Percentiles rank a stretch among this genome's conserved stretches.
Evolutionary conservation across 73 alveolate genomes (phyloP).

Genomic region (Paramecium pentaurelia): DNA sequence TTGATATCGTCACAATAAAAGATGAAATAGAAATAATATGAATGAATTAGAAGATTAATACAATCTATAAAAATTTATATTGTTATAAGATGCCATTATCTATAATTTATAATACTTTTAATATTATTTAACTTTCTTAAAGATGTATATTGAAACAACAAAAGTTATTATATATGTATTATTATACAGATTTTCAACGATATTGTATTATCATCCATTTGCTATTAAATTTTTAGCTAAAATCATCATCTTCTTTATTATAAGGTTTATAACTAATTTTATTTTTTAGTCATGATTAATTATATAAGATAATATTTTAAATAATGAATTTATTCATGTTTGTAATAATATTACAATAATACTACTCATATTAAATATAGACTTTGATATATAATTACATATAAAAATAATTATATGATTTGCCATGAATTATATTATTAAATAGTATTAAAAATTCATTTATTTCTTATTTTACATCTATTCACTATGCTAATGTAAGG

Average conservation of each 20-base stretch:
- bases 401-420: neutral
- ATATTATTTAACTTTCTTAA: neutral
- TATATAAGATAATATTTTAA: neutral
- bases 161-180: neutral
- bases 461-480: neutral
- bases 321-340: neutral
- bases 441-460: neutral
- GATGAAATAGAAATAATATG: neutral
- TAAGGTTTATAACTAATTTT: no score
- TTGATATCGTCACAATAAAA: neutral
- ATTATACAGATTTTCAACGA: conserved; percentile 44
- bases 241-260: no score
- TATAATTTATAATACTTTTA: neutral
- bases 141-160: neutral
- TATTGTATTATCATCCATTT: conserved; percentile 60
- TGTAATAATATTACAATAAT: neutral
- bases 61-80: neutral
- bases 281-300: neutral
- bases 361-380: neutral
- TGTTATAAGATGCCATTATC: neutral
- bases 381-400: neutral
- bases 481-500: neutral
- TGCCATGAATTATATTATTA: neutral
- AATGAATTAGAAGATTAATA: neutral
- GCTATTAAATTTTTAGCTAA: no score